Conservation (phyloP, 2,329 filamentous ascomycete species). For the Cercospora sojina region DNA sequence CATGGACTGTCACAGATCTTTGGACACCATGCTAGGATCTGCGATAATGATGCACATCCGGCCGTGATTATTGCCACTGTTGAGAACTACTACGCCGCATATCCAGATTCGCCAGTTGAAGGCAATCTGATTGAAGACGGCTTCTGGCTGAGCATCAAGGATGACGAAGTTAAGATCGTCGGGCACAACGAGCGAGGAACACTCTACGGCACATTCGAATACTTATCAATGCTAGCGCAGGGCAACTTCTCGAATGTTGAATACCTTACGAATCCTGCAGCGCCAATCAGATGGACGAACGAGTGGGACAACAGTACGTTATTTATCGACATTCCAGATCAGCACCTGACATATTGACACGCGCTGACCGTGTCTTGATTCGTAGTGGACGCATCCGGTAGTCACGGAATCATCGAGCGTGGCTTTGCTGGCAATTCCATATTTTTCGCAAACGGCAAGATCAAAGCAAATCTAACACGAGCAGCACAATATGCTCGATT, state of each 20-base stretch:
- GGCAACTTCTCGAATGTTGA: conserved; percentile 53
- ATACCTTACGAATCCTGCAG: conserved; percentile 57
- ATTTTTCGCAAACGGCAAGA: conserved; percentile 61
- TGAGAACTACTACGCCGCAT: conserved; percentile 43
- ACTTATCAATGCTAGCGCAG: conserved; percentile 64
- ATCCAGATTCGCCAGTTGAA: conserved; percentile 18
- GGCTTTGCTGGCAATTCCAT: conserved; percentile 68
- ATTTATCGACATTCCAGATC: conserved; percentile 56
- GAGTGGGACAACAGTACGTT: conserved; percentile 64
- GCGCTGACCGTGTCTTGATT: not conserved
- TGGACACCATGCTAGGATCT: conserved; percentile 43
- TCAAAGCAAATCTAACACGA: conserved; percentile 60
- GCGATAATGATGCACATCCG: conserved; percentile 28
- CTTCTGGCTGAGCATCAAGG: conserved; percentile 58
- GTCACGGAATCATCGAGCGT: conserved; percentile 54
- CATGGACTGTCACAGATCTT: conserved; percentile 59
- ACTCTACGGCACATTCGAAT: conserved; percentile 68
- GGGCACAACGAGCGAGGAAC: conserved; percentile 66
- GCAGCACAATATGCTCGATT: conserved; percentile 64
- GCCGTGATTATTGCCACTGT: conserved; percentile 54
- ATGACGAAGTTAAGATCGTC: conserved; percentile 55
- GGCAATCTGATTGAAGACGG: conserved; percentile 55
- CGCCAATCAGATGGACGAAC: conserved; percentile 67
- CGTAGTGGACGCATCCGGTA: conserved; percentile 12
- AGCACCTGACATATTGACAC: not conserved